Evolutionary conservation across 495 filamentous ascomycete genomes (phyloP).

Genomic region (Podospora comata): DNA sequence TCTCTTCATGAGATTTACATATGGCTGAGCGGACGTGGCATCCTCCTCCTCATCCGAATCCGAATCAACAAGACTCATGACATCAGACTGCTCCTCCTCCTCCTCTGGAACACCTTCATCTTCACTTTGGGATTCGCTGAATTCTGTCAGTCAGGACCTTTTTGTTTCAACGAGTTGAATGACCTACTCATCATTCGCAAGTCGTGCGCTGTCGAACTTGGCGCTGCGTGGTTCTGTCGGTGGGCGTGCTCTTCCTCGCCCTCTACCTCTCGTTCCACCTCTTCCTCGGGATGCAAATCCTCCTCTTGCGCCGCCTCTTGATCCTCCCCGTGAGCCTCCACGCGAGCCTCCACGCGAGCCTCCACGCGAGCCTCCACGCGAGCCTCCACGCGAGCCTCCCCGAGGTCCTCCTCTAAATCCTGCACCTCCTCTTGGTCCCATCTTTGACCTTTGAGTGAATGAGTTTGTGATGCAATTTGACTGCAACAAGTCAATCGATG

Average conservation of each 20-base stretch:
- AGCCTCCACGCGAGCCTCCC: conserved; percentile 29
- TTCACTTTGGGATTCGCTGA: conserved; percentile 5
- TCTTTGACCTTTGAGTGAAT: conserved; percentile 5
- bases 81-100: conserved; percentile 39
- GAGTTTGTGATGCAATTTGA: background rate
- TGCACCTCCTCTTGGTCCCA: conserved; percentile 33
- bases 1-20: conserved; percentile 64
- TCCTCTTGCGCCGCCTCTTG: conserved; percentile 28
- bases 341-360: conserved; percentile 28
- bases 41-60: conserved; percentile 42
- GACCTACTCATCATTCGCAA: conserved; percentile 39
- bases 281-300: conserved; percentile 27
- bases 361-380: conserved; percentile 22
- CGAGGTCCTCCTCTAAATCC: conserved; percentile 27
- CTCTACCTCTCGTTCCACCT: conserved; percentile 25
- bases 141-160: background rate
- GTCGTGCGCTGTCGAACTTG: conserved; percentile 37
- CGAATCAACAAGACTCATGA: conserved; percentile 51
- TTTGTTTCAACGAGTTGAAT: background rate
- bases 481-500: background rate
- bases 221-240: conserved; percentile 20
- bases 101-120: conserved; percentile 24
- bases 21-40: conserved; percentile 46
- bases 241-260: conserved; percentile 33
- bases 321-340: conserved; percentile 13